A percentile compares a stretch with the other conserved stretches of the same genome.
phyloP scores from a whole-genome alignment of 768 basidiomycete genomes.

The Psilocybe cubensis region DNA sequence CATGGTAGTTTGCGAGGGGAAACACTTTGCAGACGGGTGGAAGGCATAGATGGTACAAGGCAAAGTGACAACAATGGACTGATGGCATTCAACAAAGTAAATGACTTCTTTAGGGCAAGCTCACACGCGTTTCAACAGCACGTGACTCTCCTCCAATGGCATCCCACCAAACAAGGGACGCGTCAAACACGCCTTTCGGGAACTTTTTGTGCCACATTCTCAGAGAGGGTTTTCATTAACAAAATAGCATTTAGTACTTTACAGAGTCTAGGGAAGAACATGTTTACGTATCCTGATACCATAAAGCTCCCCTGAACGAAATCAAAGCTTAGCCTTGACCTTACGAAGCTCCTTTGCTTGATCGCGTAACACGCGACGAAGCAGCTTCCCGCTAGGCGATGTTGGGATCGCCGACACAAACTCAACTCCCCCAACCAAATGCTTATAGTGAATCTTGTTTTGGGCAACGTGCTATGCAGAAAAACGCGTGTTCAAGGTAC shows the following conservation, averaged over 20 bases:
- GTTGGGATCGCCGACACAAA: conserved; percentile 59
- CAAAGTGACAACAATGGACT: conserved; percentile 11
- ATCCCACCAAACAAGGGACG: neutral
- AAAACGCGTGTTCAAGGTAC: neutral
- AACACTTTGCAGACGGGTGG: conserved; percentile 14
- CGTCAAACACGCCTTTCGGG: too few species aligned
- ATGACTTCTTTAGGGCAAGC: conserved; percentile 27
- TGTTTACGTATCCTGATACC: neutral
- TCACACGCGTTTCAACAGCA: conserved; percentile 25
- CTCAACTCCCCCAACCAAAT: conserved; percentile 60
- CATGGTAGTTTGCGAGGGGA: conserved; percentile 28
- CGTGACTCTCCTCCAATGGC: conserved; percentile 1
- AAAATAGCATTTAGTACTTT: neutral
- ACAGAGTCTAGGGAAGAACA: neutral
- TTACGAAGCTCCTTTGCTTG: conserved; percentile 36
- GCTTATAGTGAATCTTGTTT: conserved; percentile 62
- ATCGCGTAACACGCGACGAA: conserved; percentile 54
- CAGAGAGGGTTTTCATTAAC: too few species aligned
- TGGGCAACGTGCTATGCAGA: conserved; percentile 51
- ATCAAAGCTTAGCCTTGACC: conserved; percentile 9
- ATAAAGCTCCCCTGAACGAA: neutral
- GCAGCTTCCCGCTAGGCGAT: conserved; percentile 64
- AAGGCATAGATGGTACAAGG: conserved; percentile 21
- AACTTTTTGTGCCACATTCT: too few species aligned
- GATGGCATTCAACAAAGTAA: conserved; percentile 15